Conservation (phyloP, 2,329 filamentous ascomycete genomes). For the Aspergillus ochraceus region DNA sequence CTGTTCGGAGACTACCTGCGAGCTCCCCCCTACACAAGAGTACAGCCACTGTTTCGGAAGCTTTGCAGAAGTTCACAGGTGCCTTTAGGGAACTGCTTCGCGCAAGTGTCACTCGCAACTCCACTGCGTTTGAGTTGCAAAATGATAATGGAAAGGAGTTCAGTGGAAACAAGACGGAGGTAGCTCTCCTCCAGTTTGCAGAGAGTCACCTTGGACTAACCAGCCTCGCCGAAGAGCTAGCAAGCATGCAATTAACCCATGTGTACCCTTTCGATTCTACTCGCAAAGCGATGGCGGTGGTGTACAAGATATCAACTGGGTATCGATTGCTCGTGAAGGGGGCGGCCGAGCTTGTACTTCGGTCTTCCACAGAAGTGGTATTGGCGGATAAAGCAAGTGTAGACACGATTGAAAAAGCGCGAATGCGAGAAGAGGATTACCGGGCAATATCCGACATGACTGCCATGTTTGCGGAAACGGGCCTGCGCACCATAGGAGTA, state of each 20-base stretch:
- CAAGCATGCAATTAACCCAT: slow-evolving; percentile 59
- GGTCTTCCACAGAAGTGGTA: slow-evolving; percentile 23
- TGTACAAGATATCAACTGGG: slow-evolving; percentile 29
- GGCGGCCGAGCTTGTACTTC: slow-evolving; percentile 43
- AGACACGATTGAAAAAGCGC: neutral
- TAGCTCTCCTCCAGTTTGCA: slow-evolving; percentile 66
- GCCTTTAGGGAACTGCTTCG: slow-evolving; percentile 37
- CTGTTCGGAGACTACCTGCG: neutral
- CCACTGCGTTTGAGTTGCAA: slow-evolving; percentile 64
- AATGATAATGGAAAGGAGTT: slow-evolving; percentile 38
- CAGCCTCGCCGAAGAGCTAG: slow-evolving; percentile 59
- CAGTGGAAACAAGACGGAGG: slow-evolving; percentile 55
- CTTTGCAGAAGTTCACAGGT: neutral
- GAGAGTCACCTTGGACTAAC: slow-evolving; percentile 63
- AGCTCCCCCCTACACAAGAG: neutral
- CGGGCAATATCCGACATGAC: slow-evolving; percentile 13
- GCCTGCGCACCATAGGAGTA: slow-evolving; percentile 70
- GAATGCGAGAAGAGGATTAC: slow-evolving; percentile 4
- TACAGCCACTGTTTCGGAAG: neutral
- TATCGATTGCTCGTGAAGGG: slow-evolving; percentile 47
- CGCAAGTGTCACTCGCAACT: slow-evolving; percentile 64
- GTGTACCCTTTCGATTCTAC: slow-evolving; percentile 72
- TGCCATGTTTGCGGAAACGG: slow-evolving; percentile 46
- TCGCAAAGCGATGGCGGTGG: slow-evolving; percentile 61
- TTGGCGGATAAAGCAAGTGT: slow-evolving; percentile 10